Evolutionary conservation across 2,329 filamentous ascomycete species (phyloP).

Genomic region (Beauveria rudraprayagi): DNA sequence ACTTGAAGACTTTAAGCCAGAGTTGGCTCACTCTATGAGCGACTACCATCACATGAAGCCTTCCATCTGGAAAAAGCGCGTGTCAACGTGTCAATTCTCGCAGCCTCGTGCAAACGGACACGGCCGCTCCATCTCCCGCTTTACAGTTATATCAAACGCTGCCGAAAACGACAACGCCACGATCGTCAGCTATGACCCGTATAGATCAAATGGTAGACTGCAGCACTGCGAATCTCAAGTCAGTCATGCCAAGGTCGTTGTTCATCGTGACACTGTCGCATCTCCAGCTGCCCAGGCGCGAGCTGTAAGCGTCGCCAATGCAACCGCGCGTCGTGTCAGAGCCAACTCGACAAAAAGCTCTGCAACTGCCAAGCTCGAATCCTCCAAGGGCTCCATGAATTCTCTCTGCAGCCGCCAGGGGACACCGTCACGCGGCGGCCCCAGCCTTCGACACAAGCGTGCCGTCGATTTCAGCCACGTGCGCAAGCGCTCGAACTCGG

Average conservation of each 20-base stretch:
- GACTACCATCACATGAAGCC: constrained; percentile 78
- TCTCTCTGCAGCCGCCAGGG: constrained; percentile 43
- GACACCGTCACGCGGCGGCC: constrained; percentile 32
- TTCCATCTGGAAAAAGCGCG: constrained; percentile 47
- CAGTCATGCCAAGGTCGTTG: constrained; percentile 58
- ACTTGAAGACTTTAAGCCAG: constrained; percentile 76
- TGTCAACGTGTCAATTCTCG: constrained; percentile 54
- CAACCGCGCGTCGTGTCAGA: constrained; percentile 21
- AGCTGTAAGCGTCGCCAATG: constrained; percentile 28
- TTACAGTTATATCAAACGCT: constrained; percentile 57
- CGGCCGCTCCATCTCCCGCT: constrained; percentile 48
- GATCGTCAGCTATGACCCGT: constrained; percentile 72
- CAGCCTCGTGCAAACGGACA: constrained; percentile 38
- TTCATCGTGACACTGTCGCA: constrained; percentile 48
- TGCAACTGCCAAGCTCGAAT: constrained; percentile 23
- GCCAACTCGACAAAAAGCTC: constrained; percentile 22
- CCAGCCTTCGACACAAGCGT: constrained; percentile 40
- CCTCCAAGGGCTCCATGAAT: constrained; percentile 35
- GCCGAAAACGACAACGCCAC: constrained; percentile 44
- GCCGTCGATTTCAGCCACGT: constrained; percentile 47
- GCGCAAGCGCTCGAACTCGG: constrained; percentile 31
- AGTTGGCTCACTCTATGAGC: constrained; percentile 76
- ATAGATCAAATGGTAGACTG: constrained; percentile 55
- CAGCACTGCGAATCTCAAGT: constrained; percentile 36
- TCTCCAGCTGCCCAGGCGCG: constrained; percentile 20